phyloP scores from a whole-genome alignment of 495 filamentous ascomycete genomes.

The Neurospora sp. region DNA sequence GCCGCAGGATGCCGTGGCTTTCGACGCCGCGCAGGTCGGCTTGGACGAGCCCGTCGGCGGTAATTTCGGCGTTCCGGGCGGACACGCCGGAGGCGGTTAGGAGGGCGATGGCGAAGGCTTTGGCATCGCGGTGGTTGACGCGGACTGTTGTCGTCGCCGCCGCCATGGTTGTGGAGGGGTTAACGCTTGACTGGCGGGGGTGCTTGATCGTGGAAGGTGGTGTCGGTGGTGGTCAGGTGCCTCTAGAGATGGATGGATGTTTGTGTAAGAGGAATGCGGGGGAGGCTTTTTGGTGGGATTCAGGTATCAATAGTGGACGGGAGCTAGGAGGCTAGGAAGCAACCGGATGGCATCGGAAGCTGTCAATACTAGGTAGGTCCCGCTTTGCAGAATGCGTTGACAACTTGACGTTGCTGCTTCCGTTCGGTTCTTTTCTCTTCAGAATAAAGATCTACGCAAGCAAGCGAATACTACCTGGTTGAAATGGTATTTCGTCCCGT shows the following conservation, averaged over 20 bases:
- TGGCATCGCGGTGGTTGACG: constrained; percentile 10
- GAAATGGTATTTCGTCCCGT: background rate
- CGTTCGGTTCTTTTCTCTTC: background rate
- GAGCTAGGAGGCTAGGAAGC: background rate
- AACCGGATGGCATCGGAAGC: background rate
- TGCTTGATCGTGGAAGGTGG: background rate
- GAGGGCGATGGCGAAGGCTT: constrained; percentile 23
- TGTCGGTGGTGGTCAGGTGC: background rate
- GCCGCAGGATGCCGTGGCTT: constrained; percentile 68
- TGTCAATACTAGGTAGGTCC: background rate
- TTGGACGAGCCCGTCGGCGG: constrained; percentile 53
- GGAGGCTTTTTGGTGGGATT: background rate
- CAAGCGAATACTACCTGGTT: background rate
- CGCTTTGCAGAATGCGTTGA: background rate
- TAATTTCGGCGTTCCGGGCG: constrained; percentile 41
- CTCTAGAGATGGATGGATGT: background rate
- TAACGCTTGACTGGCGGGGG: background rate
- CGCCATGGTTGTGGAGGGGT: background rate
- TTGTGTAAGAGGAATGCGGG: background rate
- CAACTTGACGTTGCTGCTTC: background rate
- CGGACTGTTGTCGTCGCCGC: constrained; percentile 1
- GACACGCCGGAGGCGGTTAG: constrained; percentile 51
- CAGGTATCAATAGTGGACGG: background rate
- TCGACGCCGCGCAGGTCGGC: constrained; percentile 73
- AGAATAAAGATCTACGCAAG: background rate